Evolutionary conservation across 2,329 filamentous ascomycete species (phyloP).

Genomic region (Aspergillus unguis): DNA sequence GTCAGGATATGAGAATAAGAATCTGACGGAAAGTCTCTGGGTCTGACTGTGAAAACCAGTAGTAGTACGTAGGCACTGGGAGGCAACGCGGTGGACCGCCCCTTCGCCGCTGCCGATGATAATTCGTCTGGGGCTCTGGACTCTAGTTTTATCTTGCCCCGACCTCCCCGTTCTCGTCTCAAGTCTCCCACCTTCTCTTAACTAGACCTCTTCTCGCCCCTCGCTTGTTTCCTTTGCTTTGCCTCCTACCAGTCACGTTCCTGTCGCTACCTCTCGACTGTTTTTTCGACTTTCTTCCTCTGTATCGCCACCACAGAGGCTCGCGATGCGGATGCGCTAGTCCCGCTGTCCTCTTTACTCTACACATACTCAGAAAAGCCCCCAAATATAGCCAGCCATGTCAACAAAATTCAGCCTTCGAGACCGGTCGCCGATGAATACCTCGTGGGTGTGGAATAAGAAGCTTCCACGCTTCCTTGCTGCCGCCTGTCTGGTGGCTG

Average conservation of each 20-base stretch:
- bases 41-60: too few species aligned
- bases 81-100: too few species aligned
- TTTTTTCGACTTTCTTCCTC: constrained; percentile 2
- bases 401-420: constrained; percentile 25
- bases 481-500: constrained; percentile 22
- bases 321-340: constrained; percentile 22
- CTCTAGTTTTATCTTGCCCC: not conserved
- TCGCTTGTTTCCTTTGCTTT: not conserved
- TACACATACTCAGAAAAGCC: constrained; percentile 2
- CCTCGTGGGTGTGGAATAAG: constrained; percentile 34
- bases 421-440: constrained; percentile 19
- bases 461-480: constrained; percentile 30
- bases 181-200: not conserved
- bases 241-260: not conserved
- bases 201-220: not conserved
- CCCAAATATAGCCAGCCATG: constrained; percentile 17
- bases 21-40: too few species aligned
- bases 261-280: constrained; percentile 4
- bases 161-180: not conserved
- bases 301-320: constrained; percentile 11
- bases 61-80: too few species aligned
- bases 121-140: too few species aligned
- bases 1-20: too few species aligned
- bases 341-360: constrained; percentile 7
- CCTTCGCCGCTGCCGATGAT: too few species aligned